Evolutionary conservation across 805 yeast genomes (phyloP).

Genomic region (Lipomyces kockii): DNA sequence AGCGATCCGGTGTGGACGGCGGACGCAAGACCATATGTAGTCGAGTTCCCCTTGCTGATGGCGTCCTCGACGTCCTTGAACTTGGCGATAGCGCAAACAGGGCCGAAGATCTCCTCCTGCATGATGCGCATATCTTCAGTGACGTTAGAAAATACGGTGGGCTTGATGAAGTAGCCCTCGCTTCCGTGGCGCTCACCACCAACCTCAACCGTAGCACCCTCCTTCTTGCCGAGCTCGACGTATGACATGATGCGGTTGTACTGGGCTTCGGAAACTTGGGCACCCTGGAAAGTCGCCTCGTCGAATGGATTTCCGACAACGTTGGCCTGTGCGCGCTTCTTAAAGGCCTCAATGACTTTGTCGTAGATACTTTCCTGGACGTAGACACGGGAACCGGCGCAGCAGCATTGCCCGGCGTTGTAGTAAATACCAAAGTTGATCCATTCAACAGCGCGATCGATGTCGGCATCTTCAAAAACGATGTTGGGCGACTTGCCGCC

Average conservation of each 20-base stretch:
- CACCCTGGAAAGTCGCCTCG: slow-evolving; percentile 81
- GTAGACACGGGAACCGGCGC: slow-evolving; percentile 91
- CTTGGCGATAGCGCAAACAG: slow-evolving; percentile 83
- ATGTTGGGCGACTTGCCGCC: slow-evolving; percentile 97
- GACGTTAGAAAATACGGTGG: slow-evolving; percentile 87
- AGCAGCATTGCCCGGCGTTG: slow-evolving; percentile 96
- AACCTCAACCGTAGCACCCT: slow-evolving; percentile 80
- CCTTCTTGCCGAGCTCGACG: slow-evolving; percentile 74
- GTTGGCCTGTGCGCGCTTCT: slow-evolving; percentile 54
- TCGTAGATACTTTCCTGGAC: slow-evolving; percentile 87
- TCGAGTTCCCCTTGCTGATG: slow-evolving; percentile 74
- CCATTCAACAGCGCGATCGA: slow-evolving; percentile 74
- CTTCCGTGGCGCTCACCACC: slow-evolving; percentile 82
- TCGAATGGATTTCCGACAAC: slow-evolving; percentile 85
- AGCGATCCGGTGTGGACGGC: slow-evolving; percentile 83
- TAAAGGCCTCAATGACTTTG: slow-evolving; percentile 65
- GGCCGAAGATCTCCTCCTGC: slow-evolving; percentile 93
- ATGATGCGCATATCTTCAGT: slow-evolving; percentile 73
- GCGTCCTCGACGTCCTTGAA: slow-evolving; percentile 84
- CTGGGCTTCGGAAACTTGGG: slow-evolving; percentile 85
- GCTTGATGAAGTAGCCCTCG: slow-evolving; percentile 57
- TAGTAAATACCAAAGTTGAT: slow-evolving; percentile 83
- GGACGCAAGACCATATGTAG: slow-evolving; percentile 86
- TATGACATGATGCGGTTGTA: slow-evolving; percentile 75
- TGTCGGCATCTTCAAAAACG: slow-evolving; percentile 82